These are phyloP conservation scores for Phytophthora cajani DNA, from an alignment of 352 stramenopile species.

Conservation along the genomic window DNA sequence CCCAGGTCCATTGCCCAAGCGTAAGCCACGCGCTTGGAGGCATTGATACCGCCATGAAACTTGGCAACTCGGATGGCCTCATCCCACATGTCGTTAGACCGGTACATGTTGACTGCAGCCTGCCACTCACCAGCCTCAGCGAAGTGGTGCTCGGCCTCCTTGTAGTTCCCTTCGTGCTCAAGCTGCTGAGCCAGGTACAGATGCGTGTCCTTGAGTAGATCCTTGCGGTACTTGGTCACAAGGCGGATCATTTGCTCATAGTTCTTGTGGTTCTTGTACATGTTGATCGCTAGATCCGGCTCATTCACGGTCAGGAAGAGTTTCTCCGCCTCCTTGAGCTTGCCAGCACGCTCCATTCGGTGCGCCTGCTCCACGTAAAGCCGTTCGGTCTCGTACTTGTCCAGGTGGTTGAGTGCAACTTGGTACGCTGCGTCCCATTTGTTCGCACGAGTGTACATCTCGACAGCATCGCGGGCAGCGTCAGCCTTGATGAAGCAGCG, in stretches of 20 bases:
- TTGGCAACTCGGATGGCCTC: constrained; percentile 95
- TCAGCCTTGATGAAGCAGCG: constrained; percentile 94
- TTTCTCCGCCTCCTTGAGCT: constrained; percentile 94
- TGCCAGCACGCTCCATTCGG: constrained; percentile 89
- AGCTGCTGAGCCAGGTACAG: constrained; percentile 93
- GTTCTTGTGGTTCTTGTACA: constrained; percentile 97
- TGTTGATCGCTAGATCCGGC: constrained; percentile 94
- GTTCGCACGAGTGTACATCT: constrained; percentile 95
- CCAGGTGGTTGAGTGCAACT: constrained; percentile 92
- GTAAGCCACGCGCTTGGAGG: constrained; percentile 94
- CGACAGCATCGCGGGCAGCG: constrained; percentile 87
- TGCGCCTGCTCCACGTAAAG: constrained; percentile 95
- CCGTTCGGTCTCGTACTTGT: constrained; percentile 91
- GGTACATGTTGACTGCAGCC: constrained; percentile 95
- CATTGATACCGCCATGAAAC: constrained; percentile 91
- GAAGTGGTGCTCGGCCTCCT: constrained; percentile 95
- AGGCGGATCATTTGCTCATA: constrained; percentile 96
- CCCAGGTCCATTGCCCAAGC: constrained; percentile 93
- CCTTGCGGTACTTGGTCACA: constrained; percentile 93
- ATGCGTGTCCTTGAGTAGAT: constrained; percentile 94
- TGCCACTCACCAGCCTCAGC: constrained; percentile 91
- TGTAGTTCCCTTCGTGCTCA: constrained; percentile 93
- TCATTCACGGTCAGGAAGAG: constrained; percentile 94
- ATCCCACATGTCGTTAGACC: constrained; percentile 94
- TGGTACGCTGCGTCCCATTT: constrained; percentile 95